Evolutionary conservation across 106 monocot genomes (phyloP), one percentile per base, ranked within the genome.

Genomic region (Dioscorea dumetorum): DNA sequence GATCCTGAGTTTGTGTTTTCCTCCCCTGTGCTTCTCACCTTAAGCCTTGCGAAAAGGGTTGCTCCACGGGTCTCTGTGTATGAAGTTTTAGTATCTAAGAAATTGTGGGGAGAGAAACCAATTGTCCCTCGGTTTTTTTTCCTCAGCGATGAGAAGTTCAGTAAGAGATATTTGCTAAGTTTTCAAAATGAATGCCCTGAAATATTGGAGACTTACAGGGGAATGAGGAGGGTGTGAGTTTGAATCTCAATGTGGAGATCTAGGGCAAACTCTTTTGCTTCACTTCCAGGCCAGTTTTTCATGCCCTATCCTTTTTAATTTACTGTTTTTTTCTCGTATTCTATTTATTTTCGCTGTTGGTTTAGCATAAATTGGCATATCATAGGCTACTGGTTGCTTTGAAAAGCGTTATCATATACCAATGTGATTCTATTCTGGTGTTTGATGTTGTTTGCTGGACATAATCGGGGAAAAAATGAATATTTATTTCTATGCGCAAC

Each of bases 11-110:
- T 24, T 6, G 18, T 82, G 18, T 48, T 65, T 18, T 5, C 0
- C 24, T 19, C 49, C 0, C 81, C 81, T 2, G 12, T 49, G 49
- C 15, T 82, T 13, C 17, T 88, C 0, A 32, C 20, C 0, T 22
- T 60, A 14, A 79, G 82, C 49, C 64, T 88, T 3, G 79, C 82
- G 82, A 77, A 68, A 64, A 81, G 56, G 31, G 72, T 79, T n/a
- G 32, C 70, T 5, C 88, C 82, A 4, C 68, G 82, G 68, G 84
- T 73, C 22, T 48, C 59, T 18, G 81, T 88, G 7, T 20, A 77
- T 56, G 48, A 24, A 4, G 8, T 77, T 2, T 62, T 84, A 16
- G n/a, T 24, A 9, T 20, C 41, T 23, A 73, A 65, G 48, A 69
- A 70, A 5, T 12, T 68, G 34, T 16, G 68, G 4, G 24, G 52